Evolutionary conservation across 441 rosid species (phyloP).

Genomic region (Corymbia calophylla): DNA sequence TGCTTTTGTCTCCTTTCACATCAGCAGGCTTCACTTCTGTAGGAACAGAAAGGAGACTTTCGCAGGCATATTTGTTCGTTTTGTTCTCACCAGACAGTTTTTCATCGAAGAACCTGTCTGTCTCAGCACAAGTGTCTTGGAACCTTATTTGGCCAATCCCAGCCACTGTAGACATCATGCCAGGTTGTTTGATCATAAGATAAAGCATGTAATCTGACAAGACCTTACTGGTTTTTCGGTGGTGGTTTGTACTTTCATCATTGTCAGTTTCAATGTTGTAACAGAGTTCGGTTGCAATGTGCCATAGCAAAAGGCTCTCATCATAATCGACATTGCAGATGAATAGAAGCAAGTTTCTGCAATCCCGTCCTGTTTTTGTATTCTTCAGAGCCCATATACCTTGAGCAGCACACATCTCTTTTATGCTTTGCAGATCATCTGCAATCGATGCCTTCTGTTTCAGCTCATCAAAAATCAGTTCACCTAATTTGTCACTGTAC

Average conservation of each 20-base stretch:
- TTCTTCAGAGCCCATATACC: neutral
- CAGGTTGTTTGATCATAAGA: neutral
- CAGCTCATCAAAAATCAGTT: neutral
- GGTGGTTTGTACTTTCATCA: neutral
- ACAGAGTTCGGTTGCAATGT: neutral
- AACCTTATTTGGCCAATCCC: neutral
- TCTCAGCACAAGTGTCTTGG: neutral
- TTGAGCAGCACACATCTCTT: neutral
- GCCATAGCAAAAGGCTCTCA: neutral
- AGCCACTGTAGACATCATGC: neutral
- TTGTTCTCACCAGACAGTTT: neutral
- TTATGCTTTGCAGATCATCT: neutral
- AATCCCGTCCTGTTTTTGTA: neutral
- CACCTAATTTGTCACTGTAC: neutral
- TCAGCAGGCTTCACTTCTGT: neutral
- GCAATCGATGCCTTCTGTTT: neutral
- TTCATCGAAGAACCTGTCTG: neutral
- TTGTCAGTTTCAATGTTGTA: rapidly evolving
- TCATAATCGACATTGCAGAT: neutral
- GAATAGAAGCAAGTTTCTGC: neutral
- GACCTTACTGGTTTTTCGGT: neutral
- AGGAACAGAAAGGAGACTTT: neutral
- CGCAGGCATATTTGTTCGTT: neutral
- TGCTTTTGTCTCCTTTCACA: neutral
- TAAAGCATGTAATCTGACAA: neutral